Base-by-base conservation (phyloP, 305 asterid genomes). In the Rubia balearica region DNA sequence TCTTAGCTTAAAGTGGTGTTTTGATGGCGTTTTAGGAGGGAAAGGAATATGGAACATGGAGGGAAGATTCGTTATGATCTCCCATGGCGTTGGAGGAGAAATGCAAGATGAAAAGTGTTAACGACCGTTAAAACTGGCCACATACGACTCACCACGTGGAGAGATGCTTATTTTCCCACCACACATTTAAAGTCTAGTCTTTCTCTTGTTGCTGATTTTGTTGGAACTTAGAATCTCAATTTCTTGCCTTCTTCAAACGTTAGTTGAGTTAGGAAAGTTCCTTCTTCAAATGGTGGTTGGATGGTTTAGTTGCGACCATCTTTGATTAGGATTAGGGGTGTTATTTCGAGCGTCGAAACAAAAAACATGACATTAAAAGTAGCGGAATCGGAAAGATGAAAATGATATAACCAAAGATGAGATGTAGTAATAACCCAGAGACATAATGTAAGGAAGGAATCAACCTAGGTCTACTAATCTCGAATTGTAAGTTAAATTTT, bases 21-120 rank as follows among this genome's bases (percentile, higher is more conserved):
- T 55, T 68, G 65, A 33, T 40, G 70, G 19, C 43, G 83, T 69
- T 1, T 41, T n/a, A n/a, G 72, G 51, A 55, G 49, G 78, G 79
- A 80, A 70, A 16, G 75, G 38, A 84, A 62, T 30, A 60, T 24
- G 33, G 78, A 30, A 84, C 64, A 45, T 73, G 76, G 78, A 74
- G 79, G 70, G 78, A 79, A 79, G 80, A 79, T 79, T 75, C 83
- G 70, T 46, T 45, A 77, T 96, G 33, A 85, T 87, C 91, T 85
- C 85, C 91, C 69, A 62, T 41, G 80, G 80, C 72, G 76, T 74
- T 73, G 83, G 88, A 82, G 77, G 75, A 60, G 72, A 69, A 70
- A 38, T 72, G 72, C 81, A 61, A 76, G 59, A 4, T 73, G 81
- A 60, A 78, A 75, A 71, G 65, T 62, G 74, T 65, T 48, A 77